phyloP scores from a whole-genome alignment of 2,329 filamentous ascomycete species.

The Penicillium hordei region DNA sequence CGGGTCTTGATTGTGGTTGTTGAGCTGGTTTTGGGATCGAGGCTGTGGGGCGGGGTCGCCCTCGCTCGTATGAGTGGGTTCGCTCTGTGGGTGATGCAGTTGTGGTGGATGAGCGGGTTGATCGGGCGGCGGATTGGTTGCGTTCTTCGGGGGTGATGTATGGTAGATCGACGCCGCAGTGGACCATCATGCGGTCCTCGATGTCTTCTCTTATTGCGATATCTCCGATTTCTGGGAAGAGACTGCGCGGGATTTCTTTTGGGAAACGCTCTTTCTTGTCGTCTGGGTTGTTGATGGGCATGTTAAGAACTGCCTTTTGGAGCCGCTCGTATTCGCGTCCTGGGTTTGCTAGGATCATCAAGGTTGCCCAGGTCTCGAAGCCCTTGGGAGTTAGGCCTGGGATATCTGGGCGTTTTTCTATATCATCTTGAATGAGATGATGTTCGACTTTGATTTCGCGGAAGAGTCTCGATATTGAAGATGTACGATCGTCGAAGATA shows the following conservation, averaged over 20 bases:
- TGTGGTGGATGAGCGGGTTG: conserved; percentile 22
- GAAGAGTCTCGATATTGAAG: conserved; percentile 61
- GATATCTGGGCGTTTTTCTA: conserved; percentile 56
- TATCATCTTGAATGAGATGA: conserved; percentile 60
- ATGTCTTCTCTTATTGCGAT: conserved; percentile 59
- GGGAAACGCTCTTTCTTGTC: conserved; percentile 72
- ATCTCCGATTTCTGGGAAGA: conserved; percentile 65
- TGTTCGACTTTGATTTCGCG: conserved; percentile 57
- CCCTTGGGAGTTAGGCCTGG: conserved; percentile 67
- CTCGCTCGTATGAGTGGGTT: conserved; percentile 23
- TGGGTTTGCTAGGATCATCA: conserved; percentile 72
- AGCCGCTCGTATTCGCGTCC: conserved; percentile 72
- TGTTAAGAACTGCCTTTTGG: conserved; percentile 64
- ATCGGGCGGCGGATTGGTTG: conserved; percentile 24
- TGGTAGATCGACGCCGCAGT: conserved; percentile 50
- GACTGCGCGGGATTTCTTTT: conserved; percentile 70
- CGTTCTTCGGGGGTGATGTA: conserved; percentile 40
- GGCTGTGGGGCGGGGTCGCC: conserved; percentile 42
- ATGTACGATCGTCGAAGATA: conserved; percentile 56
- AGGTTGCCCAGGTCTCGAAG: conserved; percentile 69
- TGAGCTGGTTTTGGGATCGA: conserved; percentile 18
- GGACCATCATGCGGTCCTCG: conserved; percentile 58
- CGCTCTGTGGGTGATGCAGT: conserved; percentile 12
- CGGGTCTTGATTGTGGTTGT: conserved; percentile 22
- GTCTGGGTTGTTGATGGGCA: conserved; percentile 68